These are phyloP conservation scores for Maudiozyma bulderi DNA, from an alignment of 805 yeast genomes.

Conservation along the genomic window DNA sequence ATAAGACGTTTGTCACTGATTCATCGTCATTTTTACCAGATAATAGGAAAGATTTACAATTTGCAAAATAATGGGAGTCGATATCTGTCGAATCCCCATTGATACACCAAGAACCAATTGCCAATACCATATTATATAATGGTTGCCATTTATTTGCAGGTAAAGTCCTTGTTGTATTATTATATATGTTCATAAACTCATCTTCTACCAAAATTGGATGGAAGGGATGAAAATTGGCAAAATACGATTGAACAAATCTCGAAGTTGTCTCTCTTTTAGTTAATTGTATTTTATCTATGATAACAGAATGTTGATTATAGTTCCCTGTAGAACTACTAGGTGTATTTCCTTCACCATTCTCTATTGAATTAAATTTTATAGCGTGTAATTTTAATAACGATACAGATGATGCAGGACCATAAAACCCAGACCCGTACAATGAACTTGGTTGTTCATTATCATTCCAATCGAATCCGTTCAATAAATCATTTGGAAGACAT, in stretches of 20 bases:
- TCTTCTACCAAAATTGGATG: conserved; percentile 52
- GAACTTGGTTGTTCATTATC: background rate
- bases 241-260: conserved; percentile 41
- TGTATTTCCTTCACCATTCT: background rate
- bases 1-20: conserved; percentile 4
- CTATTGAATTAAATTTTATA: background rate
- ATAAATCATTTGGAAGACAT: conserved; percentile 35
- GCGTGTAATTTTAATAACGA: conserved; percentile 38
- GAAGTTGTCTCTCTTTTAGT: conserved; percentile 8
- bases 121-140: conserved; percentile 46
- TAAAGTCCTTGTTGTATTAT: conserved; percentile 20
- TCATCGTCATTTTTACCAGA: background rate
- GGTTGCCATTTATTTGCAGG: conserved; percentile 38
- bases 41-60: conserved; percentile 34
- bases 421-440: conserved; percentile 35
- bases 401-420: conserved; percentile 56
- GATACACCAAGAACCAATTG: conserved; percentile 62
- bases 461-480: conserved; percentile 50
- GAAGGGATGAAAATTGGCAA: conserved; percentile 49
- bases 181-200: conserved; percentile 39
- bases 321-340: background rate
- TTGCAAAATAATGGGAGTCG: conserved; percentile 47
- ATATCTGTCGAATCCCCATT: conserved; percentile 42
- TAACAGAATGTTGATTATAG: background rate
- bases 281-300: conserved; percentile 1